Conservation (phyloP, 2,329 filamentous ascomycete species). For the Pestalotiopsis sp. region DNA sequence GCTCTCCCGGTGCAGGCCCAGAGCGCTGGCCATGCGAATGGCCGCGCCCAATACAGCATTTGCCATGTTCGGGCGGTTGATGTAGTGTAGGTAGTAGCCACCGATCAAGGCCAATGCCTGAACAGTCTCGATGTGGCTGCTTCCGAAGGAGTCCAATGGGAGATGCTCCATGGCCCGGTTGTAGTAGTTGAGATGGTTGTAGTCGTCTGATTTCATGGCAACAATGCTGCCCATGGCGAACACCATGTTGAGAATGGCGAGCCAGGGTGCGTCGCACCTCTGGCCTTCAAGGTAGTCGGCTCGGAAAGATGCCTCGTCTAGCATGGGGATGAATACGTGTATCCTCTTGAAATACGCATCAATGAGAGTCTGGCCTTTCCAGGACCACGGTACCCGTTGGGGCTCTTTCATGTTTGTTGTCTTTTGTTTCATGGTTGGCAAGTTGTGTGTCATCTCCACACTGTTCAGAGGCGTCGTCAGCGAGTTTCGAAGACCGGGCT, state of each 20-base stretch:
- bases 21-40: constrained; percentile 72
- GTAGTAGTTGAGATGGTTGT: constrained; percentile 71
- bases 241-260: constrained; percentile 75
- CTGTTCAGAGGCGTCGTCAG: constrained; percentile 50
- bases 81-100: constrained; percentile 78
- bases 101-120: constrained; percentile 73
- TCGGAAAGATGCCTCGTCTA: constrained; percentile 72
- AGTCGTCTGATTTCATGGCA: constrained; percentile 65
- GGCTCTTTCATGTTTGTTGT: constrained; percentile 47
- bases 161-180: constrained; percentile 68
- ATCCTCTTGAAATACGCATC: constrained; percentile 77
- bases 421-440: constrained; percentile 45
- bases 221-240: constrained; percentile 76
- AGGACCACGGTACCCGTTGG: constrained; percentile 57
- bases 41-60: constrained; percentile 73
- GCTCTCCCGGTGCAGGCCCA: constrained; percentile 71
- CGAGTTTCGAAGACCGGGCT: constrained; percentile 47
- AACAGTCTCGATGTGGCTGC: constrained; percentile 72
- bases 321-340: constrained; percentile 72
- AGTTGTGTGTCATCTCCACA: constrained; percentile 48
- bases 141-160: constrained; percentile 68
- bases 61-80: constrained; percentile 76
- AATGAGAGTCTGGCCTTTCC: constrained; percentile 69
- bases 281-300: constrained; percentile 65
- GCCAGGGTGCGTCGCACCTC: constrained; percentile 69